Percentiles rank a stretch among this genome's conserved stretches.
Conservation (phyloP, 2,329 filamentous ascomycete species). For the Chaetomiaceae sp. region DNA sequence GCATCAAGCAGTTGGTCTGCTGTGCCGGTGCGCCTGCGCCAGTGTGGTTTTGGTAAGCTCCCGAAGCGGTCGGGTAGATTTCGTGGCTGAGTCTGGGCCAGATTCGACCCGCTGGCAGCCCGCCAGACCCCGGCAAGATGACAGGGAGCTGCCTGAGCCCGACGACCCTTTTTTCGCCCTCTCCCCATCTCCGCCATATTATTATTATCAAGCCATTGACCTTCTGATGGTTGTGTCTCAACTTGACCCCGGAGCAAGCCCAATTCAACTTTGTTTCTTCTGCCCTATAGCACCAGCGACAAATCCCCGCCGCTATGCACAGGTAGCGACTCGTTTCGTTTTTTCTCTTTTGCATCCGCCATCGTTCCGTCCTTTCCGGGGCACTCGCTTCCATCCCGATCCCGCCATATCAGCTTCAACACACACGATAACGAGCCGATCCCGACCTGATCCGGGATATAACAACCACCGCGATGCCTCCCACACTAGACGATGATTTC, state of each 20-base stretch:
- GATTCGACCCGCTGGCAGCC: background rate
- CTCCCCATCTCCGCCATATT: too few relatives aligned
- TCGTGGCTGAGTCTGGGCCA: conserved; percentile 10
- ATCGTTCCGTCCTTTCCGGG: background rate
- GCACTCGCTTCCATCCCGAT: background rate
- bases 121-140: background rate
- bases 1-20: too few relatives aligned
- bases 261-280: background rate
- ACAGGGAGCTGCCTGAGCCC: background rate
- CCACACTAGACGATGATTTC: background rate
- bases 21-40: too few relatives aligned
- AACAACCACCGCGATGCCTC: conserved; percentile 2
- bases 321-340: background rate
- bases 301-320: conserved; percentile 1
- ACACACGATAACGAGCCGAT: background rate
- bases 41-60: too few relatives aligned
- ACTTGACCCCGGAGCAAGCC: background rate
- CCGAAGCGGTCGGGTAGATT: background rate
- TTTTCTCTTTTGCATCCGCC: background rate
- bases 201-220: background rate
- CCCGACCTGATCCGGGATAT: background rate
- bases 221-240: too few relatives aligned
- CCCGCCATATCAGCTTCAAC: too few relatives aligned
- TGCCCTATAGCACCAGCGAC: background rate
- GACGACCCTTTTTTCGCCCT: background rate